A percentile compares a stretch with the other conserved stretches of the same genome.
Conservation (phyloP, 495 filamentous ascomycete species). For the Penicillium parvum region DNA sequence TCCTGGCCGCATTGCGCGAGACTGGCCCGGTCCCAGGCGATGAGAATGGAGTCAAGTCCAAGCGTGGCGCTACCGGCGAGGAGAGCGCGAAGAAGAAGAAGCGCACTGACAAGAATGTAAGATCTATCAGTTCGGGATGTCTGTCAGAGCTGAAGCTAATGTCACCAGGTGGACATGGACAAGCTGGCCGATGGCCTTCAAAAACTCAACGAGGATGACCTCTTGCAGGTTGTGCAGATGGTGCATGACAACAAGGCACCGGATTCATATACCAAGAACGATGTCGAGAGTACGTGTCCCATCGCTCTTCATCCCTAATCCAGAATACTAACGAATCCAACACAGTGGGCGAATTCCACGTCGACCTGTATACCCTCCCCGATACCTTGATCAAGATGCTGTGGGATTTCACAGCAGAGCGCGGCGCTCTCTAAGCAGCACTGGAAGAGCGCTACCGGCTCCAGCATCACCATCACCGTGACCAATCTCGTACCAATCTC, state of each 20-base stretch:
- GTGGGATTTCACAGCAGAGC: slow-evolving; percentile 73
- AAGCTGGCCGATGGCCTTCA: slow-evolving; percentile 93
- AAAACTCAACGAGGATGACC: slow-evolving; percentile 78
- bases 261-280: slow-evolving; percentile 94
- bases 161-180: slow-evolving; percentile 80
- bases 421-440: slow-evolving; percentile 31
- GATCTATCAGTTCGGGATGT: slow-evolving; percentile 4
- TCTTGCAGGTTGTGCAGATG: slow-evolving; percentile 93
- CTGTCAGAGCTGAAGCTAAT: slow-evolving; percentile 8
- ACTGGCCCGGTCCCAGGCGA: slow-evolving; percentile 80
- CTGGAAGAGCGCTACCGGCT: too few relatives aligned
- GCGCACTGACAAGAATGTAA: slow-evolving; percentile 61
- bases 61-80: slow-evolving; percentile 46
- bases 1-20: slow-evolving; percentile 68
- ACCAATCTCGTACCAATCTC: background rate
- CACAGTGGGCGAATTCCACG: slow-evolving; percentile 93
- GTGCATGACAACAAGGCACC: slow-evolving; percentile 92
- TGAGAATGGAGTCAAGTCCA: slow-evolving; percentile 56
- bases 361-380: slow-evolving; percentile 93
- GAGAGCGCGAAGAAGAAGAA: slow-evolving; percentile 74
- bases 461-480: background rate
- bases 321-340: background rate
- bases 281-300: slow-evolving; percentile 74
- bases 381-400: slow-evolving; percentile 77
- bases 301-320: background rate